Evolutionary conservation across 192 early-diverging fungal genomes (phyloP).

Genomic region (Linnemannia zychae): DNA sequence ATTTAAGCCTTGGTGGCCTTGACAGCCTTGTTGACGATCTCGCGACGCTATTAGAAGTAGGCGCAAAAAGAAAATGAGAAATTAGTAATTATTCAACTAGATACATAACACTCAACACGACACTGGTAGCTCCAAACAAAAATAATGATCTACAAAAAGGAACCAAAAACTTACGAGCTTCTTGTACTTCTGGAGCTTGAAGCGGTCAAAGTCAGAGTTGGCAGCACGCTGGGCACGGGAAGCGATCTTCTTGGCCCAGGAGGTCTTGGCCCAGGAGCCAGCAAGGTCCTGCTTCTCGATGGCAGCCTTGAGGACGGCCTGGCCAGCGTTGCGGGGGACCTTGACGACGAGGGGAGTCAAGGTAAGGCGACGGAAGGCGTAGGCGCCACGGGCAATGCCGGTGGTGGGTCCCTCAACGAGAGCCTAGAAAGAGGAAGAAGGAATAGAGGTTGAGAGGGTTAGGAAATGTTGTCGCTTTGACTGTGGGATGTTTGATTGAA

Average conservation of each 20-base stretch:
- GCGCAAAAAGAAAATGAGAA: background rate
- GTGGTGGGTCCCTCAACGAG: conserved; percentile 98
- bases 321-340: conserved; percentile 85
- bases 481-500: background rate
- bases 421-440: conserved; percentile 61
- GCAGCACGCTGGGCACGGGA: conserved; percentile 81
- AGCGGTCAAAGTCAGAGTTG: conserved; percentile 96
- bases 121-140: background rate
- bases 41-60: conserved; percentile 37
- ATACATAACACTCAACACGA: too few relatives aligned
- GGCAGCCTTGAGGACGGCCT: conserved; percentile 81
- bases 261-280: conserved; percentile 87
- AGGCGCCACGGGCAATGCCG: conserved; percentile 87
- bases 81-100: too few relatives aligned
- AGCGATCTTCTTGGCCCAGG: conserved; percentile 97
- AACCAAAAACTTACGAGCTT: conserved; percentile 77
- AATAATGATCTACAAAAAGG: background rate
- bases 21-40: conserved; percentile 57
- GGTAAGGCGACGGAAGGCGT: conserved; percentile 90
- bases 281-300: conserved; percentile 89
- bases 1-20: conserved; percentile 56
- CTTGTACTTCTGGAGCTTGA: conserved; percentile 96
- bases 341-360: conserved; percentile 92
- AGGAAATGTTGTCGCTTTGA: background rate
- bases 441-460: background rate